Percentiles rank a stretch among this genome's conserved stretches.
Conservation (phyloP, 345 rosid genomes). For the Aurinia saxatilis region DNA sequence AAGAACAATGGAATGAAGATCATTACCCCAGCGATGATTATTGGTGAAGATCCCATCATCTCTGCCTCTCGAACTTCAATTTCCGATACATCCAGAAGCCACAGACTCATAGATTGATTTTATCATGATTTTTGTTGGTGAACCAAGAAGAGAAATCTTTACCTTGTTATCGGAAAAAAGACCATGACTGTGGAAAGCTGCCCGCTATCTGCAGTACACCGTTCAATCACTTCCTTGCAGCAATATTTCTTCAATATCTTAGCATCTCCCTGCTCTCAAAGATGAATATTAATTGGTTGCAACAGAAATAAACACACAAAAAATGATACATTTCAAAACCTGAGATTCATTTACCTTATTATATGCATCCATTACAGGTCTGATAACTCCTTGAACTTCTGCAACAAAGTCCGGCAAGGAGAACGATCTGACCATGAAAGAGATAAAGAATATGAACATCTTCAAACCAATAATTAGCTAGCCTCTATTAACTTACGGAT, state of each 20-base stretch:
- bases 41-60: slow-evolving; percentile 87
- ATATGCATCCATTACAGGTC: slow-evolving; percentile 78
- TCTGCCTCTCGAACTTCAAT: slow-evolving; percentile 80
- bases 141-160: slow-evolving; percentile 8
- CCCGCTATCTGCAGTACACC: slow-evolving; percentile 76
- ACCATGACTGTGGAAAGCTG: slow-evolving; percentile 57
- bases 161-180: slow-evolving; percentile 82
- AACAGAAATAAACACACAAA: neutral
- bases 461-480: slow-evolving; percentile 9
- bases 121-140: neutral
- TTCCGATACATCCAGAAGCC: slow-evolving; percentile 88
- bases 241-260: slow-evolving; percentile 78
- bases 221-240: slow-evolving; percentile 61
- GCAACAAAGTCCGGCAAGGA: slow-evolving; percentile 79
- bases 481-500: slow-evolving; percentile 60
- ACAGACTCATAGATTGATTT: neutral
- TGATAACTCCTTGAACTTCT: slow-evolving; percentile 84
- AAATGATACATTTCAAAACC: neutral
- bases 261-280: slow-evolving; percentile 55
- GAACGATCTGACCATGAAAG: slow-evolving; percentile 52
- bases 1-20: neutral
- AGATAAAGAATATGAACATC: neutral
- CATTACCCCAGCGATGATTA: slow-evolving; percentile 64
- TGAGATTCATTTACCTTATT: slow-evolving; percentile 53
- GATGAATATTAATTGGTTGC: neutral